Evolutionary conservation across 768 basidiomycete species (phyloP).

Genomic region (Suillus spraguei): DNA sequence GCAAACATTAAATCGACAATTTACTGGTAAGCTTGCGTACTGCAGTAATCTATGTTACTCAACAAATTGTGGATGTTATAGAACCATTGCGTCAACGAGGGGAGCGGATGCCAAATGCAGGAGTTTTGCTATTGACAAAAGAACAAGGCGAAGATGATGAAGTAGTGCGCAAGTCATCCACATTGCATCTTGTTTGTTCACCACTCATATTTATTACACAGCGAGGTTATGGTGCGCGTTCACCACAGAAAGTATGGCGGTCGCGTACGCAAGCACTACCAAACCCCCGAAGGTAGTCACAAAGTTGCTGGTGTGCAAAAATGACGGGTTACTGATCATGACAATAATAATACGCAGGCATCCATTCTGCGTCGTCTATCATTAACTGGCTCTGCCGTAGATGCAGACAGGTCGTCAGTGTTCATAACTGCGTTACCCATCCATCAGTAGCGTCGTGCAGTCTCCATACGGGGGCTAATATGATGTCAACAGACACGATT

Average conservation of each 20-base stretch:
- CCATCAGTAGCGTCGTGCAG: conserved; percentile 16
- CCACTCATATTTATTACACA: conserved; percentile 24
- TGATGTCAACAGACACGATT: neutral
- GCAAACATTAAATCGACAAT: conserved; percentile 45
- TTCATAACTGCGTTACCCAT: conserved; percentile 60
- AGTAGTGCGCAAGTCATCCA: conserved; percentile 29
- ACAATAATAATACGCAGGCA: conserved; percentile 29
- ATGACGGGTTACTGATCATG: conserved; percentile 2
- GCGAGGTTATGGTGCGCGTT: conserved; percentile 84
- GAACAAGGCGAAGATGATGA: conserved; percentile 34
- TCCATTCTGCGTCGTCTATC: conserved; percentile 35
- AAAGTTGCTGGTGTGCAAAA: conserved; percentile 1
- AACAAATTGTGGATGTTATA: conserved; percentile 19
- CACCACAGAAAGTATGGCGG: conserved; percentile 81
- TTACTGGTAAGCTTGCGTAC: conserved; percentile 47
- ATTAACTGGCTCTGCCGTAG: conserved; percentile 8
- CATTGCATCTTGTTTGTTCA: neutral
- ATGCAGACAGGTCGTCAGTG: conserved; percentile 40
- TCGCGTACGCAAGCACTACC: conserved; percentile 64
- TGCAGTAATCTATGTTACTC: neutral
- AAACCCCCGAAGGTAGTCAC: conserved; percentile 57
- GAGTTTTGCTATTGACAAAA: conserved; percentile 64
- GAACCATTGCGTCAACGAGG: conserved; percentile 41
- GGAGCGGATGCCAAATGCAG: conserved; percentile 53
- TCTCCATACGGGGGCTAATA: neutral